Evolutionary conservation across 164 flowering plant species (phyloP).

Genomic region (Saururus chinensis): DNA sequence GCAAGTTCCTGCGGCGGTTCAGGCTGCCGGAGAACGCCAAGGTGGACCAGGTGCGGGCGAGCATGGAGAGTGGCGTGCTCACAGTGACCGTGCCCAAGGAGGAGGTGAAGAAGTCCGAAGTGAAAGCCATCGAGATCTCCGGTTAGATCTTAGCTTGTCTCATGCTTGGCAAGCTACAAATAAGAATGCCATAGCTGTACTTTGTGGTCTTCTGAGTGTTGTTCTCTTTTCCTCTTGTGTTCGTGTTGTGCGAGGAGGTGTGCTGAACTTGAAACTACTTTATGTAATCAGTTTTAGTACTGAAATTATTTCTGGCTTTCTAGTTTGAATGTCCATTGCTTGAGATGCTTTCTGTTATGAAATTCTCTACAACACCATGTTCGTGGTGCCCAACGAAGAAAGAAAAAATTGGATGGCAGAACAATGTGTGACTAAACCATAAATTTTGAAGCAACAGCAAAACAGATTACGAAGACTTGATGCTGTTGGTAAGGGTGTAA

Average conservation of each 20-base stretch:
- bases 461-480: too few relatives aligned
- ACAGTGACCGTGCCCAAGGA: slow-evolving; percentile 30
- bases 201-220: not conserved
- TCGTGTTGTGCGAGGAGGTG: not conserved
- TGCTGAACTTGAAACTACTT: not conserved
- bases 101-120: slow-evolving; percentile 18
- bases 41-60: slow-evolving; percentile 23
- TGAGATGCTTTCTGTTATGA: too few relatives aligned
- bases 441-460: too few relatives aligned
- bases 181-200: not conserved
- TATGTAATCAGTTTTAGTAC: too few relatives aligned
- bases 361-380: too few relatives aligned
- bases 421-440: too few relatives aligned
- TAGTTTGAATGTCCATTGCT: too few relatives aligned
- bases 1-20: slow-evolving; percentile 25
- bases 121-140: slow-evolving; percentile 19
- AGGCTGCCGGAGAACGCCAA: slow-evolving; percentile 31
- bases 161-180: not conserved
- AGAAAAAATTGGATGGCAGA: too few relatives aligned
- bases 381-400: too few relatives aligned
- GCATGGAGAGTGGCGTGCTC: slow-evolving; percentile 27
- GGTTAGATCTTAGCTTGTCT: slow-evolving; percentile 8
- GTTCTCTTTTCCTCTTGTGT: not conserved
- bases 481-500: too few relatives aligned
- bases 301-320: too few relatives aligned